A percentile compares a stretch with the other conserved stretches of the same genome.
These are phyloP conservation scores for Jackrogersella multiformis DNA, from an alignment of 495 filamentous ascomycete genomes.

Conservation along the genomic window DNA sequence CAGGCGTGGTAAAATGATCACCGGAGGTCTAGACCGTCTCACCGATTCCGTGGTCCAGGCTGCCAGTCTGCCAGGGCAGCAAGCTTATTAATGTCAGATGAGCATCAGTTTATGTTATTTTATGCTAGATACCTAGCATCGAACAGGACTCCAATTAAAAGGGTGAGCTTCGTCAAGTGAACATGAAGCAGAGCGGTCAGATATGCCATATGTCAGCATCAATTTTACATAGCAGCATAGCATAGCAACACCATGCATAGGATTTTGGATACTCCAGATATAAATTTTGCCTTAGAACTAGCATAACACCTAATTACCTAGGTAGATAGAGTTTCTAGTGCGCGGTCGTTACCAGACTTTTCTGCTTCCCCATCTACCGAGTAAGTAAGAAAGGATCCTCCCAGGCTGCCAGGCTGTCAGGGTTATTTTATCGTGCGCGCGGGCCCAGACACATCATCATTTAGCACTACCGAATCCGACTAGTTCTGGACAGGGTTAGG, in stretches of 20 bases:
- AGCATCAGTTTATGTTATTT: background rate
- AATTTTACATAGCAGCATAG: too few species aligned
- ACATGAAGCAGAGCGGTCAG: background rate
- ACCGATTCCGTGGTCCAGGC: conserved; percentile 5
- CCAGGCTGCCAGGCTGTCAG: background rate
- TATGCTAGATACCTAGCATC: background rate
- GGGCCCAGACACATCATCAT: conserved; percentile 18
- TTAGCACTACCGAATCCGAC: conserved; percentile 23
- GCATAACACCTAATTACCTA: background rate
- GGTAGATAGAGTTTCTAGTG: background rate
- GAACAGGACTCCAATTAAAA: background rate
- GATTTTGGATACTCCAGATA: conserved; percentile 7
- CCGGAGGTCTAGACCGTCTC: conserved; percentile 24
- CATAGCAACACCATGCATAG: too few species aligned
- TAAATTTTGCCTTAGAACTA: conserved; percentile 18
- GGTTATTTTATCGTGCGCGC: conserved; percentile 14
- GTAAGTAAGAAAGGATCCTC: background rate
- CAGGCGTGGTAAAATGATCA: conserved; percentile 26
- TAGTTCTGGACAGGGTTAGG: conserved; percentile 8
- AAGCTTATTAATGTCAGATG: conserved; percentile 32
- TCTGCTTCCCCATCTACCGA: conserved; percentile 10
- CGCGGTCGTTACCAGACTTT: background rate
- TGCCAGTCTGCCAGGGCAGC: too few species aligned
- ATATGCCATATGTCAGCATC: background rate
- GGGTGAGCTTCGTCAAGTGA: background rate